Evolutionary conservation across 331 rosid species (phyloP).

Genomic region (Quercus tomentella): DNA sequence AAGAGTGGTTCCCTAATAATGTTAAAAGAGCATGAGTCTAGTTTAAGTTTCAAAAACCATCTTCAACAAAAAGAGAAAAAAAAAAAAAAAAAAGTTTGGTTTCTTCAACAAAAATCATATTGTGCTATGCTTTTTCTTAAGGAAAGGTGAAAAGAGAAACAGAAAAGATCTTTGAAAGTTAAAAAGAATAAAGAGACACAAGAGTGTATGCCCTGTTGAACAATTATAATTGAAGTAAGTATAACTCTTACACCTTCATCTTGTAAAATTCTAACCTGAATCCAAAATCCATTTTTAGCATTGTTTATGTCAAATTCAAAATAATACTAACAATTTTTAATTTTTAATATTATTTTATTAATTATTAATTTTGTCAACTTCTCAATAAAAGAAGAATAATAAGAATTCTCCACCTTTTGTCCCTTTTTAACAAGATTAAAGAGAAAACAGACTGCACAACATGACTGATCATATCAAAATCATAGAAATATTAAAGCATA

Average conservation of each 20-base stretch:
- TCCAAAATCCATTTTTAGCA: not conserved
- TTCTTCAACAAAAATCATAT: not conserved
- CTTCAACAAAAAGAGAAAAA: not conserved
- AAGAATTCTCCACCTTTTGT: not conserved
- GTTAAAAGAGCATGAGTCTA: not conserved
- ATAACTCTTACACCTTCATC: not conserved
- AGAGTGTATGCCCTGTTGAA: not conserved
- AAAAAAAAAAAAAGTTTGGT: not conserved
- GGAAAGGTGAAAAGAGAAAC: not conserved
- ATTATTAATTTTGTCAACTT: not conserved
- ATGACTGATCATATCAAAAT: conserved; percentile 11
- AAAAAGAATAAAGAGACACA: not conserved
- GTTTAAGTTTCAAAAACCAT: not conserved
- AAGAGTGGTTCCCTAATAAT: not conserved
- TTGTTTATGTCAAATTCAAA: not conserved
- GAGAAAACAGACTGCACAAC: not conserved
- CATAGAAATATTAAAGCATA: conserved; percentile 3
- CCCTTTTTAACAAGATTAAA: not conserved
- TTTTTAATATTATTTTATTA: not conserved
- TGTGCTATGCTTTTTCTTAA: not conserved
- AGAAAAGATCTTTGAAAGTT: not conserved
- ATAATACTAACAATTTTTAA: not conserved
- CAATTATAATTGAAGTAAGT: not conserved
- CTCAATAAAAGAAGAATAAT: not conserved
- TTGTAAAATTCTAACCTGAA: not conserved